phyloP scores from a whole-genome alignment of 768 basidiomycete species.

The Tubosaeta sp. region DNA sequence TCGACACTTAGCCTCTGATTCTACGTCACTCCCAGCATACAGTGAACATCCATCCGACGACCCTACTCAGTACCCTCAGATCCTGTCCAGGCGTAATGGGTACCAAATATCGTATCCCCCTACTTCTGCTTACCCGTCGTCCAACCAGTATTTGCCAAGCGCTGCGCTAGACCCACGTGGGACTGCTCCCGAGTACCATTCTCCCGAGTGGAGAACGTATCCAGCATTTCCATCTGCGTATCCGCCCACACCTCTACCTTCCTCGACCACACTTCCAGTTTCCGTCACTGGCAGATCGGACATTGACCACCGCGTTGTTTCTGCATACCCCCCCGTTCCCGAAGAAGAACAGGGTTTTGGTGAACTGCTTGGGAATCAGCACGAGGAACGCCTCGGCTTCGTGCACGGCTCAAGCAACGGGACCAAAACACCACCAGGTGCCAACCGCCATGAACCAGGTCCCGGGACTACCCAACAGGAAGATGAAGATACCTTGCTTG shows the following conservation, averaged over 20 bases:
- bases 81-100: slow-evolving; percentile 10
- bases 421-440: slow-evolving; percentile 35
- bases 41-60: slow-evolving; percentile 19
- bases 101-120: slow-evolving; percentile 64
- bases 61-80: slow-evolving; percentile 23
- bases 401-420: slow-evolving; percentile 60
- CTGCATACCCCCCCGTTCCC: slow-evolving; percentile 29
- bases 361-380: slow-evolving; percentile 62
- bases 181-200: slow-evolving; percentile 32
- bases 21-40: slow-evolving; percentile 24
- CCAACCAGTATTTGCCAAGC: slow-evolving; percentile 12
- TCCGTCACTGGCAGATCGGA: slow-evolving; percentile 7
- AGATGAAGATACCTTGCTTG: slow-evolving; percentile 19
- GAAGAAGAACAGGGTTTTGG: slow-evolving; percentile 63
- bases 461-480: slow-evolving; percentile 4
- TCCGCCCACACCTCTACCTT: slow-evolving; percentile 59
- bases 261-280: slow-evolving; percentile 31
- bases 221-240: slow-evolving; percentile 76
- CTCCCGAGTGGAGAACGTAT: slow-evolving; percentile 71
- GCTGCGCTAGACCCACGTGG: slow-evolving; percentile 11
- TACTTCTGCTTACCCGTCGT: slow-evolving; percentile 35
- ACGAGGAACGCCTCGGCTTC: slow-evolving; percentile 58
- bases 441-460: slow-evolving; percentile 22
- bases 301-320: not conserved
- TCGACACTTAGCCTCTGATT: slow-evolving; percentile 13